Evolutionary conservation across 352 stramenopile species (phyloP).

Genomic region (Pythium inflatum): DNA sequence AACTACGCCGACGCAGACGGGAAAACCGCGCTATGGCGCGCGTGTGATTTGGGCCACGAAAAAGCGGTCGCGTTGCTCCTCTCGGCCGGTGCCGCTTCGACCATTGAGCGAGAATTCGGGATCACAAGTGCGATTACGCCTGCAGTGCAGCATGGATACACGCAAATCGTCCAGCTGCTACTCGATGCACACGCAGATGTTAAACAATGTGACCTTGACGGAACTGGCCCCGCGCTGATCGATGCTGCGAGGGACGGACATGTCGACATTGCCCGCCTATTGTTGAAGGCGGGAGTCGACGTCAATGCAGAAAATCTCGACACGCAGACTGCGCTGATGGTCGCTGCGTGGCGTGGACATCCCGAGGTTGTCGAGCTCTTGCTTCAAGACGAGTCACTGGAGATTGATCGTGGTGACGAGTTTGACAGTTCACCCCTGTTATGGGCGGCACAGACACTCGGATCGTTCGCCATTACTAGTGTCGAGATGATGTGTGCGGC

Average conservation of each 20-base stretch:
- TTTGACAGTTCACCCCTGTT: not conserved
- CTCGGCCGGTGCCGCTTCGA: not conserved
- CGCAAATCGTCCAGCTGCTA: no score
- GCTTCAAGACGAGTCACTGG: not conserved
- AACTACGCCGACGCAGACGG: not conserved
- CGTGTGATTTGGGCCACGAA: not conserved
- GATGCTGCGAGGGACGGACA: no score
- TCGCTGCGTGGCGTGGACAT: not conserved
- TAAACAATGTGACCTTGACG: no score
- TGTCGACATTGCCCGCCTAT: no score
- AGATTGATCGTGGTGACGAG: not conserved
- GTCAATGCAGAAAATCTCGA: not conserved
- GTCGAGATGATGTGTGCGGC: not conserved
- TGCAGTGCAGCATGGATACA: no score
- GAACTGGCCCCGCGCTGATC: no score
- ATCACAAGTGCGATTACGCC: no score
- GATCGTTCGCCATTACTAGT: no score
- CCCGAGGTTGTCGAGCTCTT: not conserved
- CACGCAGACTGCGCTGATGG: not conserved
- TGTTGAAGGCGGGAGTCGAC: no score
- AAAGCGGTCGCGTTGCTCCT: not conserved
- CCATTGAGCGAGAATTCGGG: no score
- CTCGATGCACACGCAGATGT: no score
- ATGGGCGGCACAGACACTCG: not conserved
- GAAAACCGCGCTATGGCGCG: not conserved